phyloP scores from a whole-genome alignment of 805 yeast species.

The Spathaspora arborariae region DNA sequence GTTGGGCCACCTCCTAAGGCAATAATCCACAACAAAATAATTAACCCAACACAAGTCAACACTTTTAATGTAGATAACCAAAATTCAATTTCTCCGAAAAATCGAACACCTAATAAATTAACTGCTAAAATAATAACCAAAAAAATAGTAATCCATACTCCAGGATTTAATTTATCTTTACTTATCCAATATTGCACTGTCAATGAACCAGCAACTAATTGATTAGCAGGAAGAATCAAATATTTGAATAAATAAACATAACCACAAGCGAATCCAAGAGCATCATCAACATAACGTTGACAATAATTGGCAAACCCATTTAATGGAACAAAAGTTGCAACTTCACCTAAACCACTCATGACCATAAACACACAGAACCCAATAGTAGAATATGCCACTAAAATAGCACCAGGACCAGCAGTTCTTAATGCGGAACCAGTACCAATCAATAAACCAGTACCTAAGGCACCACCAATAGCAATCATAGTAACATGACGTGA shows the following conservation, averaged over 20 bases:
- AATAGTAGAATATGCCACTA: constrained; percentile 64
- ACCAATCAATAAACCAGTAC: constrained; percentile 72
- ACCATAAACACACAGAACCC: constrained; percentile 71
- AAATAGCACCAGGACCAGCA: constrained; percentile 67
- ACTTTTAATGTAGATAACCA: constrained; percentile 66
- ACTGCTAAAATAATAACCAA: constrained; percentile 38
- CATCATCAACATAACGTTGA: constrained; percentile 59
- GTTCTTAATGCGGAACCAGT: constrained; percentile 65
- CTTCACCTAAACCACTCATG: constrained; percentile 66
- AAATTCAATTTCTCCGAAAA: constrained; percentile 56
- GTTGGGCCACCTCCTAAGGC: constrained; percentile 78
- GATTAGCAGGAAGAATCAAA: constrained; percentile 56
- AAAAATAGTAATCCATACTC: constrained; percentile 53
- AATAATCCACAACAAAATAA: constrained; percentile 57
- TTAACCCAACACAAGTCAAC: constrained; percentile 61
- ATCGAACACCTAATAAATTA: constrained; percentile 48
- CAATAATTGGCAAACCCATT: constrained; percentile 68
- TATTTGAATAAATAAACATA: constrained; percentile 57
- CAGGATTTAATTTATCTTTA: constrained; percentile 46
- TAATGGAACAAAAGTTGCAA: constrained; percentile 64
- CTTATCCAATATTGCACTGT: constrained; percentile 53
- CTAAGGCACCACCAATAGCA: constrained; percentile 81
- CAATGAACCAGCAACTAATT: constrained; percentile 59
- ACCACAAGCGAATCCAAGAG: constrained; percentile 68
- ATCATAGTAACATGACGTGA: constrained; percentile 68